Evolutionary conservation across 2,329 filamentous ascomycete genomes (phyloP).

Genomic region (Colletotrichum melonis): DNA sequence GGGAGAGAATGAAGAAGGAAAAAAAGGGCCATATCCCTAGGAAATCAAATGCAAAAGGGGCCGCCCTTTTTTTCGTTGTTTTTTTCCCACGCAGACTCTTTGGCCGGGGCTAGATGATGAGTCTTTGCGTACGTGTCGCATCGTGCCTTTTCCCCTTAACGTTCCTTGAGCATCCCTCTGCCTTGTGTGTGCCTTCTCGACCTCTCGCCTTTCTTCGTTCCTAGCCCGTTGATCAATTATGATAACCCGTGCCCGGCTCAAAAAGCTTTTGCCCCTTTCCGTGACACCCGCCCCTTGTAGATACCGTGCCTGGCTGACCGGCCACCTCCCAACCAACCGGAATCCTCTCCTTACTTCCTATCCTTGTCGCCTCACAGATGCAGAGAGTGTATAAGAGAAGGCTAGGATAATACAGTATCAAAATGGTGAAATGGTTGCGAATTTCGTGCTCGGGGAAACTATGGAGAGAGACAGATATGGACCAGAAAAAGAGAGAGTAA

Average conservation of each 20-base stretch:
- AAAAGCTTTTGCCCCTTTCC: background rate
- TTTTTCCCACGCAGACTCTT: background rate
- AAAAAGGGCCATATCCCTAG: slow-evolving; percentile 20
- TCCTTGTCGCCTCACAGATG: background rate
- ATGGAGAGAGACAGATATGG: slow-evolving; percentile 35
- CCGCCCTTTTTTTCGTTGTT: slow-evolving; percentile 24
- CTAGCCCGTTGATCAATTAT: background rate
- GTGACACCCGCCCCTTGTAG: background rate
- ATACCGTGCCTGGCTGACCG: background rate
- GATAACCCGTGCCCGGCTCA: background rate
- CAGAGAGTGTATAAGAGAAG: slow-evolving; percentile 11
- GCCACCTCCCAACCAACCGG: background rate
- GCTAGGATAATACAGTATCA: slow-evolving; percentile 20
- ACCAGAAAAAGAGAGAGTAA: slow-evolving; percentile 14
- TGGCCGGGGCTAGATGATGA: slow-evolving; percentile 10
- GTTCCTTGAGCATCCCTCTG: slow-evolving; percentile 14
- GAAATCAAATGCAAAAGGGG: slow-evolving; percentile 35
- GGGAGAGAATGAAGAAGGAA: background rate
- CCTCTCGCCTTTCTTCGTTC: background rate
- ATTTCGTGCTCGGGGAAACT: slow-evolving; percentile 17
- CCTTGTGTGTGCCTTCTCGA: background rate
- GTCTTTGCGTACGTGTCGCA: too few relatives aligned
- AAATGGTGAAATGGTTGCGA: background rate
- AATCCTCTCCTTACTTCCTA: background rate
- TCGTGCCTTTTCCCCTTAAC: slow-evolving; percentile 1